These are phyloP conservation scores for Russula brevipes DNA, from an alignment of 768 basidiomycete genomes.

Conservation along the genomic window DNA sequence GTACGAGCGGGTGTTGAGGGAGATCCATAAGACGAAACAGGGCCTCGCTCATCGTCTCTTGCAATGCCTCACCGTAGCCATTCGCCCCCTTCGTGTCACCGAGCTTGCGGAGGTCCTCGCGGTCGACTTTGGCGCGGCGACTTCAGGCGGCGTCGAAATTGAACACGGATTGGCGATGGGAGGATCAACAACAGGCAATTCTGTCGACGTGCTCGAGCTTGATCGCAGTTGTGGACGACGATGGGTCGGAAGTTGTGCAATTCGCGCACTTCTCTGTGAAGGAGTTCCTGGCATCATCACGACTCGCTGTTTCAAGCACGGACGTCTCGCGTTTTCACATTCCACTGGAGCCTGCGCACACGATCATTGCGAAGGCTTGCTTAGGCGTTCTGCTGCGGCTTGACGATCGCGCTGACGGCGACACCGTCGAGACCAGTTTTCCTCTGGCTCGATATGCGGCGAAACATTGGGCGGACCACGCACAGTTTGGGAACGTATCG, in stretches of 20 bases:
- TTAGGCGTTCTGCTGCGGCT: not conserved
- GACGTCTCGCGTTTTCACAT: not conserved
- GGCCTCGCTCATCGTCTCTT: not conserved
- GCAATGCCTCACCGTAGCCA: not conserved
- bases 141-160: not conserved
- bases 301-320: not conserved
- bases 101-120: not conserved
- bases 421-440: not conserved
- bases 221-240: not conserved
- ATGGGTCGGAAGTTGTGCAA: not conserved
- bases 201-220: not conserved
- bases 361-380: not conserved
- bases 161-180: not conserved
- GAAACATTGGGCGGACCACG: not conserved
- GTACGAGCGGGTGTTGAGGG: not conserved
- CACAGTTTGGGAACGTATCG: too few relatives aligned
- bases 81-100: not conserved
- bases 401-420: not conserved
- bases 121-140: not conserved
- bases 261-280: constrained; percentile 1
- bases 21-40: not conserved
- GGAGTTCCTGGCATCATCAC: not conserved
- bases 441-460: not conserved
- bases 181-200: not conserved
- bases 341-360: not conserved